These are phyloP conservation scores for Fraxinus pennsylvanica DNA, from an alignment of 257 asterid genomes.

Conservation along the genomic window DNA sequence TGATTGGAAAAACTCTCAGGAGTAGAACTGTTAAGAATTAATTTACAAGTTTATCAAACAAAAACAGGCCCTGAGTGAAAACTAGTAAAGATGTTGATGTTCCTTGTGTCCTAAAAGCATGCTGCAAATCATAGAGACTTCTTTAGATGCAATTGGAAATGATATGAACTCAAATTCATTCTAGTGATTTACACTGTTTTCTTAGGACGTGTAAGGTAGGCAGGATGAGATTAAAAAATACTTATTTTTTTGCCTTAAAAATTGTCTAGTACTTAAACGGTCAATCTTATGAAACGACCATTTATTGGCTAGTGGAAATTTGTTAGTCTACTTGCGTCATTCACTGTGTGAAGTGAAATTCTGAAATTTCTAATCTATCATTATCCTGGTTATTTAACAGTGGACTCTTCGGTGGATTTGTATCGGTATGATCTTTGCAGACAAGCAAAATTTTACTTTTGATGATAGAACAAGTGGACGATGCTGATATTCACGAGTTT, in stretches of 20 bases:
- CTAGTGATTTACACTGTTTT: not conserved
- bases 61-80: not conserved
- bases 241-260: slow-evolving; percentile 9
- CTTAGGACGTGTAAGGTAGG: not conserved
- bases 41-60: not conserved
- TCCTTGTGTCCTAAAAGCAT: not conserved
- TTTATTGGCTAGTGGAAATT: not conserved
- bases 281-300: not conserved
- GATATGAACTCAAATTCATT: not conserved
- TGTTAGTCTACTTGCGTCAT: not conserved
- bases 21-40: not conserved
- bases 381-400: slow-evolving; percentile 40
- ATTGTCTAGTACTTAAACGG: not conserved
- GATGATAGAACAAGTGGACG: not conserved
- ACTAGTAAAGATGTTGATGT: not conserved
- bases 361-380: not conserved
- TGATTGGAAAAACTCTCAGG: not conserved
- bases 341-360: not conserved
- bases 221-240: not conserved
- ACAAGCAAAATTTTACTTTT: slow-evolving; percentile 15
- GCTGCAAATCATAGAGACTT: not conserved
- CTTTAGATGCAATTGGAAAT: not conserved
- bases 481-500: slow-evolving; percentile 2
- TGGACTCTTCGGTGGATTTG: slow-evolving; percentile 96
- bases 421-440: slow-evolving; percentile 51